phyloP scores from a whole-genome alignment of 2,329 filamentous ascomycete genomes.

The Sclerotinia spermophila region DNA sequence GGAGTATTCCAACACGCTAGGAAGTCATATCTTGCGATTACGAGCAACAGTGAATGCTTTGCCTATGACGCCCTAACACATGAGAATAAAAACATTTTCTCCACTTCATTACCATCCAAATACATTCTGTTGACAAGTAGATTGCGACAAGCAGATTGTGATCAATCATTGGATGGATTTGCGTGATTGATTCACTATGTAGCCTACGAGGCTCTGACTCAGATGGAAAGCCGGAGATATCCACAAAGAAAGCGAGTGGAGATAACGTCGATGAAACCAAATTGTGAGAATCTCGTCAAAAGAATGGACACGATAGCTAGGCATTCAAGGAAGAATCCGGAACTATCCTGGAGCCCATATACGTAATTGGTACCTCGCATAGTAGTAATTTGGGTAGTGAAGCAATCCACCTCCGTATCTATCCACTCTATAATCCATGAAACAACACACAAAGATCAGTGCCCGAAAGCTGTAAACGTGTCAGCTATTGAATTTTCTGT shows the following conservation, averaged over 20 bases:
- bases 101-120: background rate
- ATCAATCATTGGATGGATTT: background rate
- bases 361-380: background rate
- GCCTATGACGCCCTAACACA: background rate
- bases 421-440: too few relatives aligned
- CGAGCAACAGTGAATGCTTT: background rate
- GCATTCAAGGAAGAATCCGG: background rate
- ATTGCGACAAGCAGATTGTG: background rate
- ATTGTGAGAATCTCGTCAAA: background rate
- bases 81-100: background rate
- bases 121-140: background rate
- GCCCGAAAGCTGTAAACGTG: too few relatives aligned
- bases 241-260: background rate
- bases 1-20: background rate
- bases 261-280: background rate
- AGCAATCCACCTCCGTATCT: background rate
- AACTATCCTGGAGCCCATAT: background rate
- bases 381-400: background rate
- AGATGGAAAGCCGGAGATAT: background rate
- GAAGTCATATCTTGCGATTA: background rate
- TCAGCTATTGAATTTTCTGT: too few relatives aligned
- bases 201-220: background rate
- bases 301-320: background rate
- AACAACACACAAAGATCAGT: too few relatives aligned
- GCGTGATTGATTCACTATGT: background rate